These are phyloP conservation scores for Avena eriantha DNA, from an alignment of 176 grass and related monocot species.

Conservation along the genomic window DNA sequence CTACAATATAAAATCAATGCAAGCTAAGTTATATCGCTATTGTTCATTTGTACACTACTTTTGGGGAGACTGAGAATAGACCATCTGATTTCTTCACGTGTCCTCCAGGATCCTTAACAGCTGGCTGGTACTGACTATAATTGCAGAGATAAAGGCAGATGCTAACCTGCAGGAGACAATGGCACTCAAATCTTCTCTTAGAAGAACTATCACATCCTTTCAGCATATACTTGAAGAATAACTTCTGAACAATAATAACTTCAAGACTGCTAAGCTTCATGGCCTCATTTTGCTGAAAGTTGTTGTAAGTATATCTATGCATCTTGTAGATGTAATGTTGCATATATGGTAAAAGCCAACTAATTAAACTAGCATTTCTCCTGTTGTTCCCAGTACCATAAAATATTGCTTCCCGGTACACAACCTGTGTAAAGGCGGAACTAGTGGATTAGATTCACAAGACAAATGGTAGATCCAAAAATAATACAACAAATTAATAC, in stretches of 20 bases:
- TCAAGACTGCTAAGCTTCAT: slow-evolving; percentile 62
- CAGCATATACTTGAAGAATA: slow-evolving; percentile 79
- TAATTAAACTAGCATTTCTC: slow-evolving; percentile 60
- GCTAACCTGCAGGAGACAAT: slow-evolving; percentile 83
- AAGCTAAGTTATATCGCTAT: background rate
- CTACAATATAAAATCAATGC: background rate
- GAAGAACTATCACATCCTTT: slow-evolving; percentile 61
- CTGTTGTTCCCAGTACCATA: slow-evolving; percentile 70
- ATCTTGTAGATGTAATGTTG: slow-evolving; percentile 86
- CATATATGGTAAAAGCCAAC: slow-evolving; percentile 75
- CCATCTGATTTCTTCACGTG: background rate
- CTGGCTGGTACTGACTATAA: slow-evolving; percentile 18
- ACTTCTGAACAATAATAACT: slow-evolving; percentile 71
- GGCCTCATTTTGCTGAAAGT: slow-evolving; percentile 63
- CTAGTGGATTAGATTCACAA: slow-evolving; percentile 39
- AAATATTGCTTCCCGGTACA: slow-evolving; percentile 84
- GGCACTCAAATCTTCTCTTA: slow-evolving; percentile 69
- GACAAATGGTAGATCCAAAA: slow-evolving; percentile 10
- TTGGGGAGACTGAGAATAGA: slow-evolving; percentile 9
- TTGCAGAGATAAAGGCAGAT: slow-evolving; percentile 1
- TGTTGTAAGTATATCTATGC: slow-evolving; percentile 65
- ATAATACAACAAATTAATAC: slow-evolving; percentile 1
- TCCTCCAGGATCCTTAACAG: background rate
- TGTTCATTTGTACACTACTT: background rate
- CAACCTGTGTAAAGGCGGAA: slow-evolving; percentile 59